A percentile compares a stretch with the other conserved stretches of the same genome.
These are phyloP conservation scores for Prunus armeniaca DNA, from an alignment of 306 rosid species.

Conservation along the genomic window DNA sequence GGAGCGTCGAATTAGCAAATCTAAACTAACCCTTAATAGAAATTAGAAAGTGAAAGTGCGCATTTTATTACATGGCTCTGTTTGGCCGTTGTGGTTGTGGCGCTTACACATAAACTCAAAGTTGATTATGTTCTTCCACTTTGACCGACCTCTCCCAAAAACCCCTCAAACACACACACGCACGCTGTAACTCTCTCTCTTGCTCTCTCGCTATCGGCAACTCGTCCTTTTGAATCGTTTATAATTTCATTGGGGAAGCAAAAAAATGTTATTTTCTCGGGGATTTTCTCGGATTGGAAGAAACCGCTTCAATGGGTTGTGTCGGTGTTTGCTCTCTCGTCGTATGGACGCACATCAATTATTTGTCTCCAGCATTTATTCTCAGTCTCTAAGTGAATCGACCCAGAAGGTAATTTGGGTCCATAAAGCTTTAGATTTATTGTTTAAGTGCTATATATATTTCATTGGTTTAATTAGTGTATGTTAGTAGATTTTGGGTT, in stretches of 20 bases:
- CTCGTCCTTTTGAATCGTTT: neutral
- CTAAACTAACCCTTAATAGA: neutral
- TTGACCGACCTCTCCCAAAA: conserved; percentile 21
- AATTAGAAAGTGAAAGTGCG: neutral
- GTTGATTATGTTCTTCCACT: neutral
- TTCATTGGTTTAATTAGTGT: conserved; percentile 2
- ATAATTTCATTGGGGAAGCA: neutral
- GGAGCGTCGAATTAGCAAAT: neutral
- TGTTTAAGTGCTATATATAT: neutral
- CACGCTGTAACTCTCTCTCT: neutral
- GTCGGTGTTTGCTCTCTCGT: conserved; percentile 41
- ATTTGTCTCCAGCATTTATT: conserved; percentile 3
- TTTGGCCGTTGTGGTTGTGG: conserved; percentile 30
- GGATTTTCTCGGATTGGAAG: conserved; percentile 53
- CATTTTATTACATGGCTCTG: conserved; percentile 28
- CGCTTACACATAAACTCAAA: conserved; percentile 1
- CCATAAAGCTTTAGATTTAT: neutral
- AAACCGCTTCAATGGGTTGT: conserved; percentile 33
- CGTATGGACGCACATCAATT: conserved; percentile 32
- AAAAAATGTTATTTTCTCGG: conserved; percentile 46
- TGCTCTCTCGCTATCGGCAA: neutral
- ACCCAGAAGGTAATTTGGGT: conserved; percentile 37
- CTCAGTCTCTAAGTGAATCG: conserved; percentile 28
- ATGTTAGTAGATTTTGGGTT: conserved; percentile 53
- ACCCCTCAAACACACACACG: neutral